Evolutionary conservation across 306 rosid genomes (phyloP).

Genomic region (Gastrolobium villosum): DNA sequence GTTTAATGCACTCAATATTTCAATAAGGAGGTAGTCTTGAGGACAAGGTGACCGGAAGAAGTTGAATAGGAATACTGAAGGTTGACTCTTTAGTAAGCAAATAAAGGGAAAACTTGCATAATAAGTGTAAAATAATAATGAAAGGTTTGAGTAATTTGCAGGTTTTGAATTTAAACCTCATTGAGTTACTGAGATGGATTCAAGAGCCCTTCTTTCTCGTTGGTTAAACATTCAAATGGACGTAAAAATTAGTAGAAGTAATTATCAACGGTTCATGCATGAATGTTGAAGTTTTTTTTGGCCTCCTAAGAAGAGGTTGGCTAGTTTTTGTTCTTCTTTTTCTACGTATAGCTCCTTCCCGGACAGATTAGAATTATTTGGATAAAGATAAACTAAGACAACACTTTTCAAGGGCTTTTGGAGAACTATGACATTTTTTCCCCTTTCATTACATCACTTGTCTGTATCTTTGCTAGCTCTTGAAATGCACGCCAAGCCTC

Average conservation of each 20-base stretch:
- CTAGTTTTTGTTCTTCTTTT: neutral
- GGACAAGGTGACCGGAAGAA: too few species aligned
- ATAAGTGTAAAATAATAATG: constrained; percentile 43
- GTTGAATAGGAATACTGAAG: too few species aligned
- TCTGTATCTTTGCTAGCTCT: constrained; percentile 34
- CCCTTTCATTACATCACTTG: constrained; percentile 26
- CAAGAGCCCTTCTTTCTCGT: constrained; percentile 9
- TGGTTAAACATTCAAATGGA: constrained; percentile 43
- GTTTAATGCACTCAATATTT: too few species aligned
- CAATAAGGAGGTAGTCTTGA: too few species aligned
- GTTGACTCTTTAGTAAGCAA: neutral
- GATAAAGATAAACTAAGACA: constrained; percentile 13
- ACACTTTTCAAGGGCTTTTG: constrained; percentile 32
- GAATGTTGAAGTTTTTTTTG: neutral
- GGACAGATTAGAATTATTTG: constrained; percentile 5
- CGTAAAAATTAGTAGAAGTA: neutral
- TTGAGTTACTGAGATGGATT: neutral
- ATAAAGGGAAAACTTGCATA: constrained; percentile 24
- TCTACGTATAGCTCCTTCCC: neutral
- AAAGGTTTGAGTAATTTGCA: constrained; percentile 42
- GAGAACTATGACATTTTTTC: neutral
- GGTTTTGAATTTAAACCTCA: constrained; percentile 35
- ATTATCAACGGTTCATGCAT: constrained; percentile 21
- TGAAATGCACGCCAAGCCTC: constrained; percentile 24
- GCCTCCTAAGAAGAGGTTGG: neutral